Conservation (phyloP, 2,329 filamentous ascomycete species). For the Cercospora nicotianae region DNA sequence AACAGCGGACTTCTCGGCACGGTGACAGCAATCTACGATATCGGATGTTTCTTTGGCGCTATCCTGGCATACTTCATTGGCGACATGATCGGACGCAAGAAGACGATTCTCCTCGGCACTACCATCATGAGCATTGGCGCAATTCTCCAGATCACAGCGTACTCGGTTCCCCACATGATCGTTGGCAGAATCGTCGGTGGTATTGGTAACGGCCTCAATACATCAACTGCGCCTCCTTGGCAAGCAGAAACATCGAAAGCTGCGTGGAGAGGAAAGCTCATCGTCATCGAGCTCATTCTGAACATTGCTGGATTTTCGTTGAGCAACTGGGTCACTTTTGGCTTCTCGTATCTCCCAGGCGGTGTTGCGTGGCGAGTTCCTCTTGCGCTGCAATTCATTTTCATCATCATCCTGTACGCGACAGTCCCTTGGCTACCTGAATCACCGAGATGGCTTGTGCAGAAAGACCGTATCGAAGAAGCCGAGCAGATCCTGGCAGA, state of each 20-base stretch:
- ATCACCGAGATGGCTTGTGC: conserved; percentile 51
- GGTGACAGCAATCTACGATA: conserved; percentile 59
- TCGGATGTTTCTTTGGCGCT: conserved; percentile 61
- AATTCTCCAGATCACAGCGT: conserved; percentile 50
- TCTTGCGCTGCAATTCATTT: conserved; percentile 53
- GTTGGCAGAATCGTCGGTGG: conserved; percentile 50
- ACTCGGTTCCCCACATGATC: conserved; percentile 50
- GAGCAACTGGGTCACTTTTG: conserved; percentile 56
- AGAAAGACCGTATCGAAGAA: conserved; percentile 47
- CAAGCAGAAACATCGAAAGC: conserved; percentile 52
- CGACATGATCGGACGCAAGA: conserved; percentile 52
- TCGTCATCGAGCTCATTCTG: conserved; percentile 47
- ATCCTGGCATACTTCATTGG: conserved; percentile 51
- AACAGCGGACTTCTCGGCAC: conserved; percentile 39
- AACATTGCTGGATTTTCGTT: conserved; percentile 51
- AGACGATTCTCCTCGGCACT: conserved; percentile 50
- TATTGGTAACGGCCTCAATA: conserved; percentile 55
- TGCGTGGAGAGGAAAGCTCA: conserved; percentile 42
- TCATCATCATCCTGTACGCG: conserved; percentile 48
- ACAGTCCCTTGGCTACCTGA: conserved; percentile 53
- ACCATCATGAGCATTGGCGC: conserved; percentile 53
- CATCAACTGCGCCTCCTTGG: conserved; percentile 50
- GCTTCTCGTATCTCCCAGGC: conserved; percentile 49
- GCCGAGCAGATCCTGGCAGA: conserved; percentile 52
- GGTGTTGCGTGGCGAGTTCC: conserved; percentile 49